These are phyloP conservation scores for Magnaporthiopsis rhizophila DNA, from an alignment of 2,329 filamentous ascomycete genomes.

Conservation along the genomic window DNA sequence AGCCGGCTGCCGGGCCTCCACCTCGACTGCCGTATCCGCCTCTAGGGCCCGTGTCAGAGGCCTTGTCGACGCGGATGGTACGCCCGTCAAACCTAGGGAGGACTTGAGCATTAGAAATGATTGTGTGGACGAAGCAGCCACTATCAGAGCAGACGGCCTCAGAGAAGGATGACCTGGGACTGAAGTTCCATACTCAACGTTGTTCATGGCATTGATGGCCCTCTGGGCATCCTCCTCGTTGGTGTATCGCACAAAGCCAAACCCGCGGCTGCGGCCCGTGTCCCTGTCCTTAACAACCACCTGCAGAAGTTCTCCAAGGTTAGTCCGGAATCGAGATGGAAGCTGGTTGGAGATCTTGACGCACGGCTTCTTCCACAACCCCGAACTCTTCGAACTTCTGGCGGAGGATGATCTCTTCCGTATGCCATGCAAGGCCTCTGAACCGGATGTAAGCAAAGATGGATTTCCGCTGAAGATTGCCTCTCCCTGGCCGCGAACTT, in stretches of 20 bases:
- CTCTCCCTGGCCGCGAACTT: neutral
- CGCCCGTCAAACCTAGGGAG: conserved; percentile 79
- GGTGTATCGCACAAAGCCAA: conserved; percentile 89
- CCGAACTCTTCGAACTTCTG: conserved; percentile 92
- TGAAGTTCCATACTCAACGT: conserved; percentile 63
- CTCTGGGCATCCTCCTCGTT: conserved; percentile 68
- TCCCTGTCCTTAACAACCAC: conserved; percentile 97
- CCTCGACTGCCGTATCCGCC: conserved; percentile 46
- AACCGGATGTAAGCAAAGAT: neutral
- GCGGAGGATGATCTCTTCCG: conserved; percentile 78
- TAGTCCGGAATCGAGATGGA: neutral
- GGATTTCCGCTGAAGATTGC: neutral
- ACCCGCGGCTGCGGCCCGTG: conserved; percentile 91
- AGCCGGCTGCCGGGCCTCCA: conserved; percentile 24
- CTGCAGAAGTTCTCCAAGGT: conserved; percentile 35
- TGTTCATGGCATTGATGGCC: conserved; percentile 76
- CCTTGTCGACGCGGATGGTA: conserved; percentile 90
- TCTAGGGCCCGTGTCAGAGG: conserved; percentile 68
- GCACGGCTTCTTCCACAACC: conserved; percentile 86
- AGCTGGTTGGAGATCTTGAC: conserved; percentile 29
- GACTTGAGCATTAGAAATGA: neutral
- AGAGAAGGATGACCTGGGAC: neutral
- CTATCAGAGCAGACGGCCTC: conserved; percentile 1
- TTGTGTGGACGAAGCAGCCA: neutral
- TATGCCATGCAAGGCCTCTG: conserved; percentile 98